Percentiles rank a stretch among this genome's conserved stretches.
Evolutionary conservation across 768 basidiomycete species (phyloP).

Genomic region (Leccinum obscurum): DNA sequence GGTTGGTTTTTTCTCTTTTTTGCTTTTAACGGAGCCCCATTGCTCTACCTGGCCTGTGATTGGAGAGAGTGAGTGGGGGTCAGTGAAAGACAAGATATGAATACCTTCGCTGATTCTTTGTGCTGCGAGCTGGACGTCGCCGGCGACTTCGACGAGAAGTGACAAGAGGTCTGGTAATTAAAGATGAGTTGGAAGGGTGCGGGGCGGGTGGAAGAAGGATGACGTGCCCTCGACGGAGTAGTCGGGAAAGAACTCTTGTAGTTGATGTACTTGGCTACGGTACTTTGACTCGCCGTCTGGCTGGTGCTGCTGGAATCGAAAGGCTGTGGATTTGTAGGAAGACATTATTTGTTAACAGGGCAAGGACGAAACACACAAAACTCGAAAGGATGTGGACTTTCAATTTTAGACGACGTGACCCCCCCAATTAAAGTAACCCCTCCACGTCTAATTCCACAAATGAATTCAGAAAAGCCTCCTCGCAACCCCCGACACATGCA

Average conservation of each 20-base stretch:
- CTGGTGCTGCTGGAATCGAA: slow-evolving; percentile 26
- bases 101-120: slow-evolving; percentile 76
- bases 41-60: slow-evolving; percentile 67
- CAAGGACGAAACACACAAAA: background rate
- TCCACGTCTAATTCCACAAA: background rate
- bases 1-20: slow-evolving; percentile 80
- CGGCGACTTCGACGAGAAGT: slow-evolving; percentile 63
- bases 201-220: slow-evolving; percentile 15
- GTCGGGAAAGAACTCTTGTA: slow-evolving; percentile 69
- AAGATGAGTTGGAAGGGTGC: slow-evolving; percentile 24
- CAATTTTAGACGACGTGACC: slow-evolving; percentile 21
- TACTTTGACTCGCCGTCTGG: slow-evolving; percentile 41
- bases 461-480: slow-evolving; percentile 7
- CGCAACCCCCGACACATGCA: slow-evolving; percentile 21
- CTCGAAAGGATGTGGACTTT: slow-evolving; percentile 21
- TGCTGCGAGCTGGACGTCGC: slow-evolving; percentile 69
- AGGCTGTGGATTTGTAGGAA: slow-evolving; percentile 34
- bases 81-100: background rate
- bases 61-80: slow-evolving; percentile 13
- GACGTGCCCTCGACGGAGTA: slow-evolving; percentile 68
- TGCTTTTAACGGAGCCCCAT: slow-evolving; percentile 82
- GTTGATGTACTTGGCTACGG: slow-evolving; percentile 53
- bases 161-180: slow-evolving; percentile 57
- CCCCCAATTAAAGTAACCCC: slow-evolving; percentile 17
- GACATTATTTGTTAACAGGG: slow-evolving; percentile 20